Evolutionary conservation across 2,329 filamentous ascomycete genomes (phyloP).

Genomic region (Colletotrichum karsti): DNA sequence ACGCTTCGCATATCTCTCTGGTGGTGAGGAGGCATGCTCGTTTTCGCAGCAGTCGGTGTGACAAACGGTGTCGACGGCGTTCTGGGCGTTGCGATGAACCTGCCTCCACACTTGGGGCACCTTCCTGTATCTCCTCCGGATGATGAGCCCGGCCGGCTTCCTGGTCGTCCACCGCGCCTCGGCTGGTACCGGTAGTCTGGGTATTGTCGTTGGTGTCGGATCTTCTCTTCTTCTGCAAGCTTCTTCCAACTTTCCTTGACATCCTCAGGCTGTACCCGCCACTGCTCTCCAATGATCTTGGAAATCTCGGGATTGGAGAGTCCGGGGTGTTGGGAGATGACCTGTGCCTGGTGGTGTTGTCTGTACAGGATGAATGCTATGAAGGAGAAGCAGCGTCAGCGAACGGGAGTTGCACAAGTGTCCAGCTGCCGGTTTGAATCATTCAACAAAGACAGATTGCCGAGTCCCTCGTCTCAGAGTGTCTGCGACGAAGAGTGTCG

Average conservation of each 20-base stretch:
- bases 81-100: conserved; percentile 69
- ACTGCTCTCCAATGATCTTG: conserved; percentile 95
- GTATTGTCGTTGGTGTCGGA: conserved; percentile 87
- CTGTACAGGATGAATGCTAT: conserved; percentile 97
- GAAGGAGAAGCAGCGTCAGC: conserved; percentile 40
- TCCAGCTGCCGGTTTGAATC: conserved; percentile 7
- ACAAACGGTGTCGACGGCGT: conserved; percentile 62
- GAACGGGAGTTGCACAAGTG: conserved; percentile 12
- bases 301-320: conserved; percentile 96
- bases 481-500: conserved; percentile 2
- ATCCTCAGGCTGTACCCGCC: conserved; percentile 79
- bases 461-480: conserved; percentile 9
- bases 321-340: conserved; percentile 85
- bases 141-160: conserved; percentile 41
- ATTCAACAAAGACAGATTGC: conserved; percentile 21
- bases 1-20: conserved; percentile 13
- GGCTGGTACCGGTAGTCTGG: conserved; percentile 96
- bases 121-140: conserved; percentile 60
- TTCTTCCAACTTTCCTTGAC: conserved; percentile 88
- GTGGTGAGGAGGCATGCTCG: conserved; percentile 29
- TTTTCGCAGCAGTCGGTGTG: conserved; percentile 42
- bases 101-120: conserved; percentile 78
- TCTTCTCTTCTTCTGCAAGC: conserved; percentile 92
- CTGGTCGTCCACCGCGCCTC: conserved; percentile 64
- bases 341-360: conserved; percentile 86